Conservation (phyloP, 345 rosid species). For the Rubroshorea leprosula region DNA sequence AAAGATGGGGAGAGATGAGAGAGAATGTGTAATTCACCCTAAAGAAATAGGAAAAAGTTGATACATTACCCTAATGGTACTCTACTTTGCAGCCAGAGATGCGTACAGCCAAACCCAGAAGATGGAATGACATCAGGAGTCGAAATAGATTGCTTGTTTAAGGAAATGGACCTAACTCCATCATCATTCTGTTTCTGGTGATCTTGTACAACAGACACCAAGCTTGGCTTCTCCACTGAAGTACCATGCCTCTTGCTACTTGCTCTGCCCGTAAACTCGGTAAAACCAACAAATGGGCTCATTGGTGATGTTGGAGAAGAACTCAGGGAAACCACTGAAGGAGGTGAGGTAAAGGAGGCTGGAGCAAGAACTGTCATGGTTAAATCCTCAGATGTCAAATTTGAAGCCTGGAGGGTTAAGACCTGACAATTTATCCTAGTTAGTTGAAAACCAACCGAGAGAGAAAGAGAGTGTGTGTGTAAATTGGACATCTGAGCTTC, state of each 20-base stretch:
- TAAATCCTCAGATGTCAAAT: constrained; percentile 85
- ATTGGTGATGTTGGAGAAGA: constrained; percentile 62
- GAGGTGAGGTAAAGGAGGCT: constrained; percentile 79
- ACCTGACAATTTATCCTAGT: constrained; percentile 51
- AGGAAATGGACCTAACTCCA: constrained; percentile 31
- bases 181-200: constrained; percentile 31
- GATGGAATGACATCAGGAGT: constrained; percentile 59
- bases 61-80: constrained; percentile 85
- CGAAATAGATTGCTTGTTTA: constrained; percentile 39
- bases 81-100: constrained; percentile 97
- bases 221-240: constrained; percentile 26
- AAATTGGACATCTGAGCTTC: no score
- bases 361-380: constrained; percentile 92
- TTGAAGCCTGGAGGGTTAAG: constrained; percentile 89
- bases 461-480: neutral
- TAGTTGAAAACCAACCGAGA: constrained; percentile 15
- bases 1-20: neutral
- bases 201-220: constrained; percentile 23
- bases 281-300: constrained; percentile 57
- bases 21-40: neutral
- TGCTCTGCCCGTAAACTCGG: constrained; percentile 49
- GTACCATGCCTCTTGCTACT: constrained; percentile 33
- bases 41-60: constrained; percentile 9
- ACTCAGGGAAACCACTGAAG: constrained; percentile 76
- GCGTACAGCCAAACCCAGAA: constrained; percentile 68